phyloP scores from a whole-genome alignment of 129 eudicot genomes.

The Centaurea solstitialis region DNA sequence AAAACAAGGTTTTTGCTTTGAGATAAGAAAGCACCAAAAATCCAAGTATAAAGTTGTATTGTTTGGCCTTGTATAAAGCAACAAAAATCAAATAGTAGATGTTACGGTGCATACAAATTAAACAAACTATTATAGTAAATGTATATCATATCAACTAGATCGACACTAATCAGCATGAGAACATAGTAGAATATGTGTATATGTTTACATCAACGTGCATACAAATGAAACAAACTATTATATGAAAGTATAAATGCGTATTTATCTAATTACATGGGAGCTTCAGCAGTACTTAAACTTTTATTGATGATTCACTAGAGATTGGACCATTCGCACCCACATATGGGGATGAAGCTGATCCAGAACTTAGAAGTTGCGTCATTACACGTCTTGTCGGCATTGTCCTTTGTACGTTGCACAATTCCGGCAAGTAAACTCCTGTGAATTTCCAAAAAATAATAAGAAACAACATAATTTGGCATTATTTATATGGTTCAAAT shows the following conservation, averaged over 20 bases:
- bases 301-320: neutral
- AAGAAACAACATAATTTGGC: neutral
- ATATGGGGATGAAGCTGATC: slow-evolving; percentile 24
- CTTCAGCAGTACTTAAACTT: neutral
- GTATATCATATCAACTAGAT: no score
- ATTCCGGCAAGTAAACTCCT: slow-evolving; percentile 39
- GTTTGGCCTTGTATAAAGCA: no score
- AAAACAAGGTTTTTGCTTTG: no score
- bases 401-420: slow-evolving; percentile 35
- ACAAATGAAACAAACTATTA: neutral
- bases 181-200: neutral
- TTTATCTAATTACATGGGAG: slow-evolving; percentile 13
- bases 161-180: neutral
- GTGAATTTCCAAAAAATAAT: neutral
- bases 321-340: slow-evolving; percentile 4
- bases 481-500: neutral
- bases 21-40: no score
- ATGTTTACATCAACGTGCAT: no score
- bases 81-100: no score
- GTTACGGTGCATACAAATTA: no score
- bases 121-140: no score
- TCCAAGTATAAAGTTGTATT: no score
- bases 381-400: slow-evolving; percentile 33
- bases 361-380: slow-evolving; percentile 34
- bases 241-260: neutral